Conservation (phyloP, 169 alveolate genomes). For the Plasmodium chabaudi region DNA sequence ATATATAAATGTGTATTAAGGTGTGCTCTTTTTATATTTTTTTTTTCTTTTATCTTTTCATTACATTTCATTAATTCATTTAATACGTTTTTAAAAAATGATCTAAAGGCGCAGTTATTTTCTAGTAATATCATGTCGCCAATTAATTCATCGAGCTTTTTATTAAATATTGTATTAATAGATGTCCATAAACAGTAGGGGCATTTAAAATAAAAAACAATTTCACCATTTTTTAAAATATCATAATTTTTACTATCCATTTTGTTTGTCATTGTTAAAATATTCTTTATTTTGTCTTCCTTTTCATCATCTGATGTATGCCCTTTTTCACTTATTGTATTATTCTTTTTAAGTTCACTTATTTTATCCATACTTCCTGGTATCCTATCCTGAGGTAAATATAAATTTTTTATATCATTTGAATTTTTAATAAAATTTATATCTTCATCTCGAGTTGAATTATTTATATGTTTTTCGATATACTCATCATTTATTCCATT, state of each 20-base stretch:
- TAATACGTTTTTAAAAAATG: conserved; percentile 28
- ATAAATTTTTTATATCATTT: not conserved
- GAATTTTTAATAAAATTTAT: not conserved
- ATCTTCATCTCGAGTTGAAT: not conserved
- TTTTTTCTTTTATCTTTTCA: conserved; percentile 38
- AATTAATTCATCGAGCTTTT: conserved; percentile 50
- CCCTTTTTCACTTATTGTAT: not conserved
- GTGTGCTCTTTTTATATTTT: conserved; percentile 20
- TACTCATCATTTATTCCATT: not conserved
- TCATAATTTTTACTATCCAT: not conserved
- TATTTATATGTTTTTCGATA: not conserved
- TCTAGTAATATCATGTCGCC: conserved; percentile 56
- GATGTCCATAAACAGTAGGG: conserved; percentile 69
- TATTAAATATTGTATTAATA: conserved; percentile 13
- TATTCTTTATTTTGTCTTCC: not conserved
- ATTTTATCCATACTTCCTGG: not conserved
- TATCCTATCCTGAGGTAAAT: not conserved
- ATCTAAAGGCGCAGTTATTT: conserved; percentile 29
- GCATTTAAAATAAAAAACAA: conserved; percentile 56
- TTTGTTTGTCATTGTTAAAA: not conserved
- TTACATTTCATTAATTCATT: conserved; percentile 36
- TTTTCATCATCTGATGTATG: conserved; percentile 23
- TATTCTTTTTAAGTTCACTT: not conserved
- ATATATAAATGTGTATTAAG: conserved; percentile 8
- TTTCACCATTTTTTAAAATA: conserved; percentile 18